phyloP scores from a whole-genome alignment of 768 basidiomycete species.

The Leucocoprinus birnbaumii region DNA sequence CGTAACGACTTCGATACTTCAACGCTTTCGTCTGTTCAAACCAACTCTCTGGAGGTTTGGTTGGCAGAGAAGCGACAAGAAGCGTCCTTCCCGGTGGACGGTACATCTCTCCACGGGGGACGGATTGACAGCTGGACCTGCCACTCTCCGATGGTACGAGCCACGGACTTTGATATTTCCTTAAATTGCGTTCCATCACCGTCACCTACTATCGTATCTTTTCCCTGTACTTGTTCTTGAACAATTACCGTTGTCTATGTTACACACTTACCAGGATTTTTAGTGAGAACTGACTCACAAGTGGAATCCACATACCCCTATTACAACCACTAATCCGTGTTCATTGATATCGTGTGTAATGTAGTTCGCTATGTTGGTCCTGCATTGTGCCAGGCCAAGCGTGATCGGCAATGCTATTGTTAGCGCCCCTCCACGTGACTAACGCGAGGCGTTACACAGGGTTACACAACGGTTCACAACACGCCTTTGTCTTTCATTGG shows the following conservation, averaged over 20 bases:
- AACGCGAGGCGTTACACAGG: neutral
- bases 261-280: neutral
- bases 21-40: slow-evolving; percentile 6
- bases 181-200: slow-evolving; percentile 3
- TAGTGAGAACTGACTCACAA: no score
- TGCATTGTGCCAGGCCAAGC: no score
- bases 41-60: slow-evolving; percentile 25
- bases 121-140: no score
- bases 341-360: no score
- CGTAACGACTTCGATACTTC: no score
- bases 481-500: slow-evolving; percentile 4
- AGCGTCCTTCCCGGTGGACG: no score
- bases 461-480: neutral
- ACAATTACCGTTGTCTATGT: neutral
- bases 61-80: slow-evolving; percentile 34
- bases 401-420: neutral
- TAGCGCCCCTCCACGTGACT: neutral
- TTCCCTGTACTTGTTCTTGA: neutral
- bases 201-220: slow-evolving; percentile 1
- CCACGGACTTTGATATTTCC: neutral
- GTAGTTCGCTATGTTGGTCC: no score
- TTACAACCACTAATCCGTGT: no score
- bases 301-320: no score
- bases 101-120: no score
- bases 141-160: neutral